These are phyloP conservation scores for Apiospora phragmitis DNA, from an alignment of 2,329 filamentous ascomycete genomes.

Conservation along the genomic window DNA sequence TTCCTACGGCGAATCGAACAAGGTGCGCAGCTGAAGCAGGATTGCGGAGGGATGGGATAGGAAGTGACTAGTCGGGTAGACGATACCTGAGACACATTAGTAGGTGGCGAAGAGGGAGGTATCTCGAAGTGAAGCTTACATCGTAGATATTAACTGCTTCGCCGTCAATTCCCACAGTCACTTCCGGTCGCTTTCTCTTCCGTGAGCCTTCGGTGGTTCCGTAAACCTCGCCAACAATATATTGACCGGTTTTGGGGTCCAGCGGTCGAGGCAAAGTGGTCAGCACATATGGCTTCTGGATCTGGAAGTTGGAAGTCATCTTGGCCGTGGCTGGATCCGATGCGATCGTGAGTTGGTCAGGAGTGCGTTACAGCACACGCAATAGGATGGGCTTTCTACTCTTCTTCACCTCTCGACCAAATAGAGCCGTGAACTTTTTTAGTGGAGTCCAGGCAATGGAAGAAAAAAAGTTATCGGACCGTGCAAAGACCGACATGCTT, in stretches of 20 bases:
- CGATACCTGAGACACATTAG: constrained; percentile 47
- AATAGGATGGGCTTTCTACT: neutral
- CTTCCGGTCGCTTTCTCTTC: constrained; percentile 63
- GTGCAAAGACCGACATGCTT: constrained; percentile 4
- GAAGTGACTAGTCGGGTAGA: constrained; percentile 64
- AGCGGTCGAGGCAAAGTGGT: constrained; percentile 60
- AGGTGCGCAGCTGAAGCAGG: constrained; percentile 62
- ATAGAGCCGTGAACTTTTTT: constrained; percentile 11
- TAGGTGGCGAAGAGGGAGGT: neutral
- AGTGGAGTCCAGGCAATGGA: constrained; percentile 1
- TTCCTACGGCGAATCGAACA: constrained; percentile 57
- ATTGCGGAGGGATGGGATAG: constrained; percentile 66
- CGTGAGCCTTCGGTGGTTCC: constrained; percentile 58
- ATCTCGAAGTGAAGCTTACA: constrained; percentile 27
- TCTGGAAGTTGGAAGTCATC: constrained; percentile 63
- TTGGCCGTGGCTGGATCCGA: neutral
- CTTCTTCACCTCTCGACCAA: neutral
- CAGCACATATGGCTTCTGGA: constrained; percentile 65
- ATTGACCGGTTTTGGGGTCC: constrained; percentile 48
- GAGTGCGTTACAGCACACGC: neutral
- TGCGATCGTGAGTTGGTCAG: neutral
- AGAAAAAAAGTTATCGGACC: constrained; percentile 16
- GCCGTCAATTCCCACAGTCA: constrained; percentile 65
- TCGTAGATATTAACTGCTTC: constrained; percentile 68
- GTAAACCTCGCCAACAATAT: constrained; percentile 61